Conservation (phyloP, 495 filamentous ascomycete genomes). For the Lentithecium fluviatile region DNA sequence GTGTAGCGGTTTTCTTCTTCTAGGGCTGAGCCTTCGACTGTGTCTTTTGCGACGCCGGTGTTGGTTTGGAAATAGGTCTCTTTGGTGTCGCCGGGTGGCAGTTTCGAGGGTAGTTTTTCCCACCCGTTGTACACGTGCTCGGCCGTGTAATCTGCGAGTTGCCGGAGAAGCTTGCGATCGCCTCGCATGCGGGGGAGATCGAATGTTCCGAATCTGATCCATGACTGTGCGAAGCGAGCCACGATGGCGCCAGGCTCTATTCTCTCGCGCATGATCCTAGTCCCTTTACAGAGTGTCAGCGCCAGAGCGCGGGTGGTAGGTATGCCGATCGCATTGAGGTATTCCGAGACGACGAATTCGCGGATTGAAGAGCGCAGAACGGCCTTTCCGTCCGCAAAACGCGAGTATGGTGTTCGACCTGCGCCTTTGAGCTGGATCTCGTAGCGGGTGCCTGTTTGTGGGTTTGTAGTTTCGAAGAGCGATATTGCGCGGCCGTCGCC, state of each 20-base stretch:
- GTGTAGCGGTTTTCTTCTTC: constrained; percentile 79
- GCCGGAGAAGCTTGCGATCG: constrained; percentile 69
- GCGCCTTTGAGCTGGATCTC: constrained; percentile 95
- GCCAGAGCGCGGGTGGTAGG: constrained; percentile 84
- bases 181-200: constrained; percentile 80
- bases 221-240: constrained; percentile 82
- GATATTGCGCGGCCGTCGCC: constrained; percentile 94
- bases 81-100: constrained; percentile 47
- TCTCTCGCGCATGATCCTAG: constrained; percentile 72
- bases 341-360: constrained; percentile 87
- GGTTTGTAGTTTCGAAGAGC: constrained; percentile 85
- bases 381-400: constrained; percentile 96
- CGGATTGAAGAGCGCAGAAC: constrained; percentile 87
- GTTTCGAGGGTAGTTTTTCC: constrained; percentile 67
- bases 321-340: constrained; percentile 75
- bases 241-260: constrained; percentile 95
- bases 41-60: constrained; percentile 55
- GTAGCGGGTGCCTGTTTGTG: constrained; percentile 66
- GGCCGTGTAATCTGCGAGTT: constrained; percentile 74
- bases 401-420: constrained; percentile 87
- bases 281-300: constrained; percentile 70
- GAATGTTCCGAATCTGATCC: constrained; percentile 93
- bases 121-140: constrained; percentile 85
- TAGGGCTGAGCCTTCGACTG: constrained; percentile 61
- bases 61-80: constrained; percentile 35